Evolutionary conservation across 805 yeast species (phyloP).

Genomic region (Yarrowia keelungensis): DNA sequence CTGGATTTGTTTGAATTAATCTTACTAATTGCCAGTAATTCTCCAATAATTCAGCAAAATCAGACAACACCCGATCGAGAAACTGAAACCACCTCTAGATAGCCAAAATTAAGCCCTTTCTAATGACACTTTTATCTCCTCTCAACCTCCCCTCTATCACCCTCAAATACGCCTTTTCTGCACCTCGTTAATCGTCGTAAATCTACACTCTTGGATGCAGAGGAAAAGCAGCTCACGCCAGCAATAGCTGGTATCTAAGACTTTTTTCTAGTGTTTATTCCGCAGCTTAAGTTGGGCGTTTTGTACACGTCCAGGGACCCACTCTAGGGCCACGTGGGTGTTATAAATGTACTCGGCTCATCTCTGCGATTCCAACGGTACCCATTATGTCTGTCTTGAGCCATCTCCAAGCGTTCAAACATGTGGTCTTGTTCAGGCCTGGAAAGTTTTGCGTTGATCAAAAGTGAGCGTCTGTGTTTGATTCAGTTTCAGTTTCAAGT

Average conservation of each 20-base stretch:
- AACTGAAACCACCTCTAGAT: background rate
- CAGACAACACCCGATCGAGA: background rate
- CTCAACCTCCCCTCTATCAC: background rate
- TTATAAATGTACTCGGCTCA: background rate
- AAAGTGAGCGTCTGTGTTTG: conserved; percentile 10
- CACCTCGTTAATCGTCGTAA: conserved; percentile 17
- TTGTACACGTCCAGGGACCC: too few relatives aligned
- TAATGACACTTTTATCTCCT: background rate
- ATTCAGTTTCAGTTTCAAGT: background rate
- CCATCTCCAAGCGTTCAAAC: too few relatives aligned
- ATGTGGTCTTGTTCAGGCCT: too few relatives aligned
- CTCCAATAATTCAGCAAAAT: too few relatives aligned
- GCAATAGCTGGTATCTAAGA: background rate
- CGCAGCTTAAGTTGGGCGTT: background rate
- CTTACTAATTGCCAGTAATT: too few relatives aligned
- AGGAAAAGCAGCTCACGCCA: background rate
- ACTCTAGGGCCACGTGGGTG: too few relatives aligned
- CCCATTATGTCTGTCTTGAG: background rate
- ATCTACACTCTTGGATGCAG: background rate
- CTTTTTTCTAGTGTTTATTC: background rate
- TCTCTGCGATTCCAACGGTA: background rate
- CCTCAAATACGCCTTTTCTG: background rate
- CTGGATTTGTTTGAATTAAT: too few relatives aligned
- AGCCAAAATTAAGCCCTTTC: background rate
- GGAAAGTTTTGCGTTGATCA: background rate